Evolutionary conservation across 306 rosid genomes (phyloP).

Genomic region (Medicago arabica): DNA sequence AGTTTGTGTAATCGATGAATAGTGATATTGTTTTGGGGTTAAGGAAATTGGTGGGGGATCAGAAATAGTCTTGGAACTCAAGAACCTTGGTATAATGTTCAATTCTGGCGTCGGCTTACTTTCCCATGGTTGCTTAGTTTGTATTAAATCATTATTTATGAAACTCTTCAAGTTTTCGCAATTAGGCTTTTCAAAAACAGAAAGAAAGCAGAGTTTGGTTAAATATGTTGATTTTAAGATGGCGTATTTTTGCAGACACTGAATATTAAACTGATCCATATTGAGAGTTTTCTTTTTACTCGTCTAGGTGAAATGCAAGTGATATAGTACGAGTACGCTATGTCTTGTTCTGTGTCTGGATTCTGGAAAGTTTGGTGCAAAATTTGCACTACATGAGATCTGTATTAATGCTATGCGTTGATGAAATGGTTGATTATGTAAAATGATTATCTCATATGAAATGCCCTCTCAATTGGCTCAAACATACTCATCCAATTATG

Average conservation of each 20-base stretch:
- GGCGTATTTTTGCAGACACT: too few relatives aligned
- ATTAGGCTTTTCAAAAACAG: too few relatives aligned
- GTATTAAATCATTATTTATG: neutral
- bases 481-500: conserved; percentile 31
- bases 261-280: too few relatives aligned
- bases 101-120: conserved; percentile 6
- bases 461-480: conserved; percentile 3
- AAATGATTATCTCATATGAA: conserved; percentile 27
- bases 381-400: neutral
- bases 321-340: neutral
- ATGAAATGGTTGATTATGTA: neutral
- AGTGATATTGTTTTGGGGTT: conserved; percentile 9
- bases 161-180: too few relatives aligned
- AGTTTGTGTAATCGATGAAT: conserved; percentile 22
- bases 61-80: conserved; percentile 15
- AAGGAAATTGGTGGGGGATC: conserved; percentile 5
- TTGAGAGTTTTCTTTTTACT: too few relatives aligned
- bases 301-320: neutral
- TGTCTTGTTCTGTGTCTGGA: neutral
- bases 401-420: neutral
- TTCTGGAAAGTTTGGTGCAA: neutral
- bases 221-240: too few relatives aligned
- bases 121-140: conserved; percentile 10
- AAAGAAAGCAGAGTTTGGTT: too few relatives aligned
- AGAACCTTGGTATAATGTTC: conserved; percentile 27